Evolutionary conservation across 116 monocot genomes (phyloP), one percentile per base, ranked within the genome.

Genomic region (Papilionanthe hybrid): DNA sequence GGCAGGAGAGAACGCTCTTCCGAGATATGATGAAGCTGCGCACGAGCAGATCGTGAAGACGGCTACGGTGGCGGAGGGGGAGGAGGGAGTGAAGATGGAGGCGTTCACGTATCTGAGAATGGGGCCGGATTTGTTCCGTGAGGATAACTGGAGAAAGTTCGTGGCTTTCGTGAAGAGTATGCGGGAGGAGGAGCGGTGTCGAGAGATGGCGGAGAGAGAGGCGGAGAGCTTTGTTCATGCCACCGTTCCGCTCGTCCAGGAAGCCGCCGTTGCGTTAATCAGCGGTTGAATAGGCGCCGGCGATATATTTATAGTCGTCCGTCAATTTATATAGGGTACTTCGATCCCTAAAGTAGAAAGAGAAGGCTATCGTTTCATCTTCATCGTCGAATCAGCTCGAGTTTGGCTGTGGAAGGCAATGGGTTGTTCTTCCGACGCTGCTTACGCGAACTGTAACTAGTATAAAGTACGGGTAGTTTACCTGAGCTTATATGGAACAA

Each of bases 1-100:
- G 19, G 93, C 96, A 5, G 93, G 96, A 23, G 96, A 96, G 89
- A 96, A 96, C 72, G 93, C 96, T 25, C 80, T 96, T 73, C 96
- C 92, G 48, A 75, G 96, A 78, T 90, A 87, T 76, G 96, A 96
- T 74, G 90, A 85, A 78, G 19, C 77, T 30, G 96, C 96, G 20
- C 86, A 85, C 76, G 85, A 90, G 17, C 92, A 92, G 90, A 86
- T 96, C 23, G 80, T 90, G 49, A 55, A 67, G 25, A 83, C 88
- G 42, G 93, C 96, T 8, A 72, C 76, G 68, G 67, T 18, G 27
- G 77, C 77, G 1, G 77, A 30, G 5, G 72, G 42, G 2, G 82
- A 49, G 17, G 87, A 32, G 9, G 78, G 42, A 22, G 79, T 80
- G 23, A 69, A 69, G 57, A 96, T 96, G 96, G 81, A 81, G 45